Evolutionary conservation across 2,329 filamentous ascomycete species (phyloP).

Genomic region (Emergomyces orientalis): DNA sequence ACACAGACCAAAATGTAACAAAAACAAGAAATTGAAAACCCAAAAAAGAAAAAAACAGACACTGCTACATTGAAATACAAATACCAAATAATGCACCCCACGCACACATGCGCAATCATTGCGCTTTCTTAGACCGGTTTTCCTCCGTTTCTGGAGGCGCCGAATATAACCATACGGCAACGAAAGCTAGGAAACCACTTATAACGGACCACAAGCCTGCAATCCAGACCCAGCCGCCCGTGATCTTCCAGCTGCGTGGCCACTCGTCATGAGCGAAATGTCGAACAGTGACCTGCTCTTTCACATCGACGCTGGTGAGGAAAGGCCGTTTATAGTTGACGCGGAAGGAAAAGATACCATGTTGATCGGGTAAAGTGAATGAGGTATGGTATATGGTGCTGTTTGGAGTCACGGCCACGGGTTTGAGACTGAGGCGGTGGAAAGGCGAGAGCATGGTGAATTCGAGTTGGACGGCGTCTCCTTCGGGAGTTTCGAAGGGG

Average conservation of each 20-base stretch:
- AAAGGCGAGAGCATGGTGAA: slow-evolving; percentile 98
- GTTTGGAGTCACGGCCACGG: slow-evolving; percentile 50
- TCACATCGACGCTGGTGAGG: slow-evolving; percentile 81
- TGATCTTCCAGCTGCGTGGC: slow-evolving; percentile 82
- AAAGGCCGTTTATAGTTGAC: slow-evolving; percentile 97
- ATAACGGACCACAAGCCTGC: slow-evolving; percentile 77
- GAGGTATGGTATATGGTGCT: slow-evolving; percentile 63
- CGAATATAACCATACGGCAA: slow-evolving; percentile 77
- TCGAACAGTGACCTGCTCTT: slow-evolving; percentile 85
- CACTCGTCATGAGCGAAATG: slow-evolving; percentile 98
- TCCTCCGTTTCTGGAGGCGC: slow-evolving; percentile 38
- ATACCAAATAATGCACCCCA: neutral
- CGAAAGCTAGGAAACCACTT: slow-evolving; percentile 74
- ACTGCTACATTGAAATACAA: neutral
- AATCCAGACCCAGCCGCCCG: slow-evolving; percentile 90
- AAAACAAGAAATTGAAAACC: neutral
- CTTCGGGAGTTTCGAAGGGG: slow-evolving; percentile 60
- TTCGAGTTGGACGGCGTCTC: slow-evolving; percentile 80
- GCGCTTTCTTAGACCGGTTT: slow-evolving; percentile 11
- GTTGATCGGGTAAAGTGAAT: slow-evolving; percentile 87
- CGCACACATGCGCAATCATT: slow-evolving; percentile 5
- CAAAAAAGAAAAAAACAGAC: neutral
- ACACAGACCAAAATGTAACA: neutral
- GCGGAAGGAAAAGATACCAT: slow-evolving; percentile 98
- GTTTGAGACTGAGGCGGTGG: slow-evolving; percentile 68